Base-by-base conservation (phyloP, 2,329 filamentous ascomycete species). In the Metarhizium rileyi region DNA sequence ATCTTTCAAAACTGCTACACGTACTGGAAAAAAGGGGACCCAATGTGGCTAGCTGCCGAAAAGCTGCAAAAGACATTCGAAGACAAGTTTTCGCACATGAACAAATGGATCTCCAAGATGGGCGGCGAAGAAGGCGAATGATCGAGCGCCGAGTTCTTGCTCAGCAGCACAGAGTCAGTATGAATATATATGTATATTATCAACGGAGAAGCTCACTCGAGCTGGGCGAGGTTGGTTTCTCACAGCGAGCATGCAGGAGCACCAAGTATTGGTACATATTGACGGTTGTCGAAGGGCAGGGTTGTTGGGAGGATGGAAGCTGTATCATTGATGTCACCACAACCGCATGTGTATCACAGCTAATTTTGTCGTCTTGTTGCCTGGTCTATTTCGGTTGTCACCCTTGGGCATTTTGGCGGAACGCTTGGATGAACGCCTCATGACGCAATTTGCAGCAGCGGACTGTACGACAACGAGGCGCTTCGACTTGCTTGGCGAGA, bases 1-100 rank as follows among this genome's bases (percentile, higher is more conserved):
- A 83, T 84, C 33, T 83, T 83, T 51, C 64, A 72, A 25, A 84
- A 83, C 61, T 83, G 78, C 62, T 82, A 78, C 61, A 74, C 72
- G n/a, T 84, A 83, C 63, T 83, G 80, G 76, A 74, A 68, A 44
- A 70, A 72, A 53, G 69, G 70, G 25, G 74, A 79, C 46, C 69
- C 71, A 0, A 79, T 83, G 66, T 81, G 73, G 66, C 59, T 61
- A 0, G 70, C 75, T 1, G 78, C 78, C 53, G 71, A 80, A 63
- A 75, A 73, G 53, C 73, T 84, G 46, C 74, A 83, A 61, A 77
- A 75, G 53, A 71, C 70, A 10, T 74, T 78, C 53, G 78, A 80
- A 58, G 74, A 82, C 56, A 82, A 83, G 63, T 83, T 73, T 57
- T 65, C 66, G 0, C 70, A 74, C 51, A 80, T 83, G 74, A 69